phyloP scores from a whole-genome alignment of 1,139 yeast genomes.

The Magnusiomyces paraingens region DNA sequence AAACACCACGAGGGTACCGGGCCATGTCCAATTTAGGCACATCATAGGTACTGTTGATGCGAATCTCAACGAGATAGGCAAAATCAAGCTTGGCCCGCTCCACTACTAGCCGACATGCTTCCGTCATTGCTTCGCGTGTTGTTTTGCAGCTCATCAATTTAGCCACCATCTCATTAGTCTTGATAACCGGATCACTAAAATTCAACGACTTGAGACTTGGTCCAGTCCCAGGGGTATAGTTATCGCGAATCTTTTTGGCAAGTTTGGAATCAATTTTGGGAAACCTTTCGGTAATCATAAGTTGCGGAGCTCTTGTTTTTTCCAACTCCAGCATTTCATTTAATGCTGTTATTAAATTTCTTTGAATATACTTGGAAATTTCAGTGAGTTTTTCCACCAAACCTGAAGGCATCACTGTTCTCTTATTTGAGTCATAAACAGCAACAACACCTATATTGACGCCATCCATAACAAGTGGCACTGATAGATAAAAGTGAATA shows the following conservation, averaged over 20 bases:
- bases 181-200: slow-evolving; percentile 22
- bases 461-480: slow-evolving; percentile 41
- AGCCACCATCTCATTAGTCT: slow-evolving; percentile 36
- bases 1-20: slow-evolving; percentile 35
- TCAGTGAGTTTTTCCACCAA: slow-evolving; percentile 36
- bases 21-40: slow-evolving; percentile 8
- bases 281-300: not conserved
- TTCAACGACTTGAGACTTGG: slow-evolving; percentile 17
- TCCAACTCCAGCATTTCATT: not conserved
- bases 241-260: not conserved
- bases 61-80: slow-evolving; percentile 52
- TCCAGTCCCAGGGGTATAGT: not conserved
- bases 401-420: slow-evolving; percentile 36
- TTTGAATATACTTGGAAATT: slow-evolving; percentile 28
- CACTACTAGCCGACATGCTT: slow-evolving; percentile 39
- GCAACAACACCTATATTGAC: slow-evolving; percentile 54
- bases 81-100: slow-evolving; percentile 40
- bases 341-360: not conserved
- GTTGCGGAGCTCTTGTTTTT: not conserved
- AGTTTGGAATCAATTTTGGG: not conserved
- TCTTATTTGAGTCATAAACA: slow-evolving; percentile 48
- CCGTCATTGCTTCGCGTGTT: slow-evolving; percentile 26
- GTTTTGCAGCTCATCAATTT: slow-evolving; percentile 39
- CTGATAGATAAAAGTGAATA: slow-evolving; percentile 57
- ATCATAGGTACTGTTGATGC: slow-evolving; percentile 29